Conservation (phyloP, 2,329 filamentous ascomycete species). For the Ceratocystis cacaofunesta region DNA sequence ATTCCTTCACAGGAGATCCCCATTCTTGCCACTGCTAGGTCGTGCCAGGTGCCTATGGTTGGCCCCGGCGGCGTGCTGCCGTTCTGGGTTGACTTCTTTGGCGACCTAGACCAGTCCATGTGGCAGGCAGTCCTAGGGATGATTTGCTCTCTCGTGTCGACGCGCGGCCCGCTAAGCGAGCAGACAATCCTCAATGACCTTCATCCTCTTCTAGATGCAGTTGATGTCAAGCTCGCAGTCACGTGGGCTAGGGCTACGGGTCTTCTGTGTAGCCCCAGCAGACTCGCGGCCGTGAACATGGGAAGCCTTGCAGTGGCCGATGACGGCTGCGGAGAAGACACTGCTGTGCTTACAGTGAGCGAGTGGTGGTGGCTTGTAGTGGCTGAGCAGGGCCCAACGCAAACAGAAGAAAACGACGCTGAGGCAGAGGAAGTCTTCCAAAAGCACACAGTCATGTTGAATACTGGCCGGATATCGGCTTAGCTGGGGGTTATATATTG, state of each 20-base stretch:
- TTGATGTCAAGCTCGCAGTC: constrained; percentile 45
- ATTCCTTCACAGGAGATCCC: constrained; percentile 37
- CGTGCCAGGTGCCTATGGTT: constrained; percentile 28
- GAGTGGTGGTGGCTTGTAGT: constrained; percentile 57
- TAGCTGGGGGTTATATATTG: background rate
- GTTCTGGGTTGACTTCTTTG: constrained; percentile 59
- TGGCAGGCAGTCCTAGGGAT: constrained; percentile 52
- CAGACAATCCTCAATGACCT: constrained; percentile 40
- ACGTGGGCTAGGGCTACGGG: constrained; percentile 43
- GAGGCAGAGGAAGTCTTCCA: constrained; percentile 11
- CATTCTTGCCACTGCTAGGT: constrained; percentile 26
- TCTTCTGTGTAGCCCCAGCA: constrained; percentile 27
- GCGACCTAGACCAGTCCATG: constrained; percentile 38
- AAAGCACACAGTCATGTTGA: constrained; percentile 14
- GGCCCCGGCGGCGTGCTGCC: constrained; percentile 40
- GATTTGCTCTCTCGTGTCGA: constrained; percentile 47
- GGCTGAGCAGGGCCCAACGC: constrained; percentile 23
- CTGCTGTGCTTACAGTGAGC: constrained; percentile 28
- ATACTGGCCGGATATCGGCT: constrained; percentile 8
- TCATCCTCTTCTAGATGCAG: constrained; percentile 43
- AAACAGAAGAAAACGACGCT: background rate
- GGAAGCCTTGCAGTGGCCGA: background rate
- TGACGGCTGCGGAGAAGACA: background rate
- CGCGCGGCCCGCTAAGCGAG: constrained; percentile 42
- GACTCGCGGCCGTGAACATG: constrained; percentile 18